Evolutionary conservation across 1,284 basidiomycete species (phyloP), one percentile per base, ranked within the genome.

Genomic region (Lignosus rhinocerotis): DNA sequence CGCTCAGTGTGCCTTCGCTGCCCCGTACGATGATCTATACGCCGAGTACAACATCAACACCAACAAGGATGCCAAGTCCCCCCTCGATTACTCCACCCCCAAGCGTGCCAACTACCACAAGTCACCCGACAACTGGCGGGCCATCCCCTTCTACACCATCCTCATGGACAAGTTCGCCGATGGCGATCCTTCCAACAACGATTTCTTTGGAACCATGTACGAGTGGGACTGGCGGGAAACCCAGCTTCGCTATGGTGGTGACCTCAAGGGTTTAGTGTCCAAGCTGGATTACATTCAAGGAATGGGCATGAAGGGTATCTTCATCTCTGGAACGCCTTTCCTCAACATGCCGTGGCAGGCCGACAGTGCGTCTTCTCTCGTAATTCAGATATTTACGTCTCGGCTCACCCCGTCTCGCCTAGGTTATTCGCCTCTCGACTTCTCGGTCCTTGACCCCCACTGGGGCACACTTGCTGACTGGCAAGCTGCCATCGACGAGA

Each of bases 311-410:
- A 79, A 80, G 65, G 81, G 86, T 51, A 86, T 96, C 68, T 96
- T 93, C 76, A 89, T 95, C 69, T 93, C 94, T 31, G 94, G 94
- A 55, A 96, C 94, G 0, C 86, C 88, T 50, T 96, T 94, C 74
- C 62, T 96, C 63, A 96, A 96, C 80, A 94, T 96, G 94, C 77
- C 93, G 17, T 96, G 94, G 94, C 90, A 94, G 73, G 90, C 93
- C 16, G 94, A 96, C 82, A 93, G 92, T 93, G 62, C 70, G 90
- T 82, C 17, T 30, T 6, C 17, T 6, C 53, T 54, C 56, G 30
- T 21, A 42, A 36, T 42, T 44, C 33, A 25, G 42, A 30, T 30
- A n/a, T n/a, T n/a, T n/a, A 38, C 52, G 34, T 36, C 31, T 39
- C 38, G 19, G 31, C 34, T 52, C 6, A 47, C 58, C 9, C n/a